Percentiles rank a stretch among this genome's conserved stretches.
Evolutionary conservation across 306 rosid species (phyloP).

Genomic region (barrel medic (Medicago truncatula)): DNA sequence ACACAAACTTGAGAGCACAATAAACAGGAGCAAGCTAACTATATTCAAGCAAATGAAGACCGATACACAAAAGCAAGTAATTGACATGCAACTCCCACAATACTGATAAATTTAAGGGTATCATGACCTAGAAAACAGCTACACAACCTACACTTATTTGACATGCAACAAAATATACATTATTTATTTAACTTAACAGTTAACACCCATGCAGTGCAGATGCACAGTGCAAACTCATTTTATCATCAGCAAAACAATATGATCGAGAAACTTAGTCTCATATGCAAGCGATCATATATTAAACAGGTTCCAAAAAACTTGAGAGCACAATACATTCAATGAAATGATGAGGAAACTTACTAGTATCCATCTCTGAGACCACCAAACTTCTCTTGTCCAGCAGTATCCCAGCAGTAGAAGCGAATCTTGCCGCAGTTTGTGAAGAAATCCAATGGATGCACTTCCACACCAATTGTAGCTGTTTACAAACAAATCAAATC

Average conservation of each 20-base stretch:
- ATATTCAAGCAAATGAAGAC: neutral
- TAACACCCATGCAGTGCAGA: neutral
- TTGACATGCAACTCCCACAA: neutral
- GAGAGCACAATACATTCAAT: neutral
- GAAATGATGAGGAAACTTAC: constrained; percentile 29
- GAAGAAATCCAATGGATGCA: constrained; percentile 75
- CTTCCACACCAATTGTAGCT: constrained; percentile 87
- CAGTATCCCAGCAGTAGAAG: constrained; percentile 81
- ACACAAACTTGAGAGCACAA: too few species aligned
- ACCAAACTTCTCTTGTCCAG: constrained; percentile 77
- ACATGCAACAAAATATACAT: neutral
- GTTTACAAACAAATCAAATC: neutral
- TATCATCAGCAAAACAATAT: neutral
- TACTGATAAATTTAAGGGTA: neutral
- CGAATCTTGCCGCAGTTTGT: constrained; percentile 74
- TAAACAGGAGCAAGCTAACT: too few species aligned
- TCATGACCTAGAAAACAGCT: neutral
- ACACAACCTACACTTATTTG: neutral
- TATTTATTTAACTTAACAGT: neutral
- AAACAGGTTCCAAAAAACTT: too few species aligned
- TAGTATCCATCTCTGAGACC: constrained; percentile 76
- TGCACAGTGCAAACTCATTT: neutral
- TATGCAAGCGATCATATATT: neutral
- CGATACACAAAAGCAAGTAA: neutral
- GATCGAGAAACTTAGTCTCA: neutral